These are phyloP conservation scores for Citrullus amarus DNA, from an alignment of 306 rosid genomes.

Conservation along the genomic window DNA sequence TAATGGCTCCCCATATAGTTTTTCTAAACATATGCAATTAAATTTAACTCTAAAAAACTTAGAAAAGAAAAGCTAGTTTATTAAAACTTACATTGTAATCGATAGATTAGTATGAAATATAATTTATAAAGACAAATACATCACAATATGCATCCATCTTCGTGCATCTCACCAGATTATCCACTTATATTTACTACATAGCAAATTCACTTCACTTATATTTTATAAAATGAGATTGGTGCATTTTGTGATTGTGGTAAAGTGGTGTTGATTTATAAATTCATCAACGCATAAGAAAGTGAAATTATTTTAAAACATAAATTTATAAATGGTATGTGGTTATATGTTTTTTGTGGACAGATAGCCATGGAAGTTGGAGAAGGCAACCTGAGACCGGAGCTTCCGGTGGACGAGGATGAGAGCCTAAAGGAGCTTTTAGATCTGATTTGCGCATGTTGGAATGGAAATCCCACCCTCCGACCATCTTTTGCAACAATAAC, in stretches of 20 bases:
- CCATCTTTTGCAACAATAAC: slow-evolving; percentile 48
- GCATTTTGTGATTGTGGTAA: too few relatives aligned
- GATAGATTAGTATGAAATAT: not conserved
- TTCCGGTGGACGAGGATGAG: slow-evolving; percentile 27
- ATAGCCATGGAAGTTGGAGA: slow-evolving; percentile 77
- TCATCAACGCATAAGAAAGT: not conserved
- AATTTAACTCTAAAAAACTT: too few relatives aligned
- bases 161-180: too few relatives aligned
- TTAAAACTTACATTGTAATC: not conserved
- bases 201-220: too few relatives aligned
- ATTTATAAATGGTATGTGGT: not conserved
- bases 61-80: not conserved
- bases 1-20: not conserved
- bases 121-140: not conserved
- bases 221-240: too few relatives aligned
- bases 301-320: not conserved
- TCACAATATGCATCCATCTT: too few relatives aligned
- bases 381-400: slow-evolving; percentile 45
- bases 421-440: slow-evolving; percentile 31
- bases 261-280: not conserved
- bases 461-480: slow-evolving; percentile 31
- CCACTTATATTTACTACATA: too few relatives aligned
- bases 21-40: too few relatives aligned
- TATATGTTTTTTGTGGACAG: slow-evolving; percentile 10
- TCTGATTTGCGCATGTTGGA: slow-evolving; percentile 42